Base-by-base conservation (phyloP, 2,329 filamentous ascomycete genomes). In the Trichophaea hybrida region DNA sequence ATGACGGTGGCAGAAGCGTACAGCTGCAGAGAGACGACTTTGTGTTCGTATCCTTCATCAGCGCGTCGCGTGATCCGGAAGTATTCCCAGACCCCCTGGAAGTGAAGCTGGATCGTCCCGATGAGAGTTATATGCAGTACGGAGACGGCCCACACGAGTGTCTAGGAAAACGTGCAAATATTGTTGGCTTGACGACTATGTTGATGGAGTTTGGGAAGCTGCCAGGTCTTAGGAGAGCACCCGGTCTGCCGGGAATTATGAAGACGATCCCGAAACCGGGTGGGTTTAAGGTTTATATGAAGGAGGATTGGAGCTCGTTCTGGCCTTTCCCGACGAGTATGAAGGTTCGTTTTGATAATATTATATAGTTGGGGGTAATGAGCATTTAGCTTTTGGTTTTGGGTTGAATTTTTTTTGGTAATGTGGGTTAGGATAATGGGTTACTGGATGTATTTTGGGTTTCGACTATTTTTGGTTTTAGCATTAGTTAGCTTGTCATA, bases 101-200 rank as follows among this genome's bases (percentile, higher is more conserved):
- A 32, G 78, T 89, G 10, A 76, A 81, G 64, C 80, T 85, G 0
- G 75, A 78, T 15, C 80, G 86, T 0, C 80, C 84, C 0, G 68
- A 84, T 1, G 78, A 81, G 1, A 74, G 74, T 0, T 88, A 89
- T 69, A 76, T 86, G 62, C 77, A 81, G 70, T 82, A 83, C 65
- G 79, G 79, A 8, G 73, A 77, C 0, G 84, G 83, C 0, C 77
- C 82, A 2, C 80, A 85, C 67, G 74, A 77, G 2, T 82, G 79
- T 61, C 74, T 88, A 0, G 84, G 83, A 1, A 75, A 75, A 24
- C 78, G 82, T 17, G 76, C 79, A 6, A 80, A 77, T 69, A 76
- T 82, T 64, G 75, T 81, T 2, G 83, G 81, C 0, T 72, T 90
- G 61, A 80, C 80, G 0, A 79, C 83, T 65, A 82, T 87, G 75